Evolutionary conservation across 257 asterid species (phyloP), one percentile per base, ranked within the genome.

Genomic region (Solanum medicagineum): DNA sequence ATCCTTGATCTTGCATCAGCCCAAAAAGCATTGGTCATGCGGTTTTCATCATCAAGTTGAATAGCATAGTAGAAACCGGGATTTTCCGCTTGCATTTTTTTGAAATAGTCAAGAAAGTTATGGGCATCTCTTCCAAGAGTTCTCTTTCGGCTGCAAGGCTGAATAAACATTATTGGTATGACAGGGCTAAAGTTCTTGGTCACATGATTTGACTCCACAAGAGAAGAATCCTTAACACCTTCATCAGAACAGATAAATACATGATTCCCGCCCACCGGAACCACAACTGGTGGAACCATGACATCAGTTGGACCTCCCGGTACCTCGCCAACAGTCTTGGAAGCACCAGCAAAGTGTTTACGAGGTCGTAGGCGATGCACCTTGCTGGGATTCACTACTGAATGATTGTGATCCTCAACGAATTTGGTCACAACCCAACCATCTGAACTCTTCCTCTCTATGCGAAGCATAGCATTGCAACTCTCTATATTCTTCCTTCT

Each of bases 1-100:
- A 86, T 86, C 87, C 98, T 92, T n/a, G 98, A 94, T 85, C 94
- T 90, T 32, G 93, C 92, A 91, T 94, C 98, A 70, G 95, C 98
- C 98, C 98, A 94, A 89, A 94, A 93, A 81, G 89, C 92, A 87
- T 94, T 94, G 29, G 89, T 91, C 92, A 94, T 88, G 24, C 95
- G 94, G 87, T 91, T 92, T 79, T 90, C 93, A 81, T 91, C 94
- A 82, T 94, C 97, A 75, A 94, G 95, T 84, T 94, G 97, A 85
- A 94, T 88, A 65, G 98, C 94, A 81, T 94, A 94, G 85, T 90
- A 93, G 87, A 94, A 94, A 66, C 97, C 95, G 17, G 94, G 96
- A 88, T 91, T 93, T 85, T 93, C 94, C 26, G 93, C 93, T 90
- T 94, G 98, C 96, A 92, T 94, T 86, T 88, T 94, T 87, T 87